Evolutionary conservation across 352 stramenopile species (phyloP).

Genomic region (Thalassiosira mediterranea): DNA sequence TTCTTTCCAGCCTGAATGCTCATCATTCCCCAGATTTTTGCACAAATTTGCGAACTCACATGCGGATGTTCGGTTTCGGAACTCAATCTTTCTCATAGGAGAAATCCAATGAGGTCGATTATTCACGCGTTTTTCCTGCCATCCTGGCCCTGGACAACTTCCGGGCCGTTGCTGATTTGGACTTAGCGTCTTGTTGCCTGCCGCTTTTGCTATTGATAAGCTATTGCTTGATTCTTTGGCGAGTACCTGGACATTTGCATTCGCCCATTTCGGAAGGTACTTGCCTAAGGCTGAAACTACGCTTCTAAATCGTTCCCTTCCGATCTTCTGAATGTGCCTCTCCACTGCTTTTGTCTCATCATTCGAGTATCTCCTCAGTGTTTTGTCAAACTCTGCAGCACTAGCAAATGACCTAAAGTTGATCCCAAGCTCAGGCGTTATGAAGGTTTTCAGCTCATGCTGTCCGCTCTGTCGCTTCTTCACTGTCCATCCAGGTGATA

Average conservation of each 20-base stretch:
- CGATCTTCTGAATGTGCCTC: neutral
- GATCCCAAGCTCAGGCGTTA: neutral
- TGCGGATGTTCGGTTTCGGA: neutral
- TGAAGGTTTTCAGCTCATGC: neutral
- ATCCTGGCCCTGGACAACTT: constrained; percentile 9
- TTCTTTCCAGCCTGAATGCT: constrained; percentile 10
- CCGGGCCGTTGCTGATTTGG: too few relatives aligned
- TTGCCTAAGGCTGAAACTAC: neutral
- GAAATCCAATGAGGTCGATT: constrained; percentile 17
- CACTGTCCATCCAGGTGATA: neutral
- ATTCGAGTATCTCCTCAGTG: neutral
- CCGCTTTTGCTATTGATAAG: too few relatives aligned
- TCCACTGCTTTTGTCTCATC: neutral
- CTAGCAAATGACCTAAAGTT: neutral
- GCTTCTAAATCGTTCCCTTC: neutral
- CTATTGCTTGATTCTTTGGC: too few relatives aligned
- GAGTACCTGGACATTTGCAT: too few relatives aligned
- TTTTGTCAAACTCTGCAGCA: neutral
- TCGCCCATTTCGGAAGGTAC: neutral
- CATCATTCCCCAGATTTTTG: constrained; percentile 1
- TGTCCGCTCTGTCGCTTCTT: neutral
- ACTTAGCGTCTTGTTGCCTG: too few relatives aligned
- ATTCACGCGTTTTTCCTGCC: constrained; percentile 7
- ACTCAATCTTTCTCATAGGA: constrained; percentile 18
- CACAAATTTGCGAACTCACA: constrained; percentile 17